Conservation (phyloP, 129 eudicot species). For the Mikania micrantha region DNA sequence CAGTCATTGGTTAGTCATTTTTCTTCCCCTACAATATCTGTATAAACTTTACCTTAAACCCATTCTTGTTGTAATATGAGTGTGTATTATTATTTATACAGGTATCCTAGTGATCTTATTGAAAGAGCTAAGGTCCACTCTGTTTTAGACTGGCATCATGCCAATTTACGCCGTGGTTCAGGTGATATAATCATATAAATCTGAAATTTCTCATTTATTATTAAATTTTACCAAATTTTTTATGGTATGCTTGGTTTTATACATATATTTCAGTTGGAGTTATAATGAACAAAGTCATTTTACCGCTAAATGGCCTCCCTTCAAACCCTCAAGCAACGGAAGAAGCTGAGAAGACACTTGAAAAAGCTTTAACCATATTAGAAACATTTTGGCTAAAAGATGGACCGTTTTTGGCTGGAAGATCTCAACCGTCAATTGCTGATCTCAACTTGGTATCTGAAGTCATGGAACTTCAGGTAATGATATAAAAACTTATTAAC, state of each 20-base stretch:
- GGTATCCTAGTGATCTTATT: slow-evolving; percentile 83
- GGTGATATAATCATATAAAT: slow-evolving; percentile 31
- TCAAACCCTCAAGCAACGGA: slow-evolving; percentile 36
- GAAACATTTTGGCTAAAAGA: slow-evolving; percentile 66
- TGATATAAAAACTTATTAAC: neutral
- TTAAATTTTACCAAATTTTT: neutral
- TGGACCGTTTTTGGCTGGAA: slow-evolving; percentile 50
- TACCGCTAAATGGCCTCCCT: slow-evolving; percentile 40
- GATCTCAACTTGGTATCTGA: slow-evolving; percentile 66
- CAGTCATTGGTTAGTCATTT: slow-evolving; percentile 66
- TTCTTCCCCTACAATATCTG: neutral
- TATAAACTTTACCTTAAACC: neutral
- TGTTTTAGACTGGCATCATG: slow-evolving; percentile 93
- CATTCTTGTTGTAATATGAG: neutral
- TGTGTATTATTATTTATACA: slow-evolving; percentile 4
- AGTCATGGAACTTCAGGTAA: slow-evolving; percentile 69
- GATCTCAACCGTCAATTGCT: slow-evolving; percentile 66
- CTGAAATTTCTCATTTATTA: neutral
- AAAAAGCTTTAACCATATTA: slow-evolving; percentile 38
- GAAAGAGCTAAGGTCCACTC: slow-evolving; percentile 76
- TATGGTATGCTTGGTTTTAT: neutral
- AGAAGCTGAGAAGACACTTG: slow-evolving; percentile 37
- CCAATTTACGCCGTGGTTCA: slow-evolving; percentile 72
- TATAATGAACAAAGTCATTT: slow-evolving; percentile 29
- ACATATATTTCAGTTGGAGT: slow-evolving; percentile 14